Conservation (phyloP, 805 yeast species). For the Zygotorulaspora chibaensis region DNA sequence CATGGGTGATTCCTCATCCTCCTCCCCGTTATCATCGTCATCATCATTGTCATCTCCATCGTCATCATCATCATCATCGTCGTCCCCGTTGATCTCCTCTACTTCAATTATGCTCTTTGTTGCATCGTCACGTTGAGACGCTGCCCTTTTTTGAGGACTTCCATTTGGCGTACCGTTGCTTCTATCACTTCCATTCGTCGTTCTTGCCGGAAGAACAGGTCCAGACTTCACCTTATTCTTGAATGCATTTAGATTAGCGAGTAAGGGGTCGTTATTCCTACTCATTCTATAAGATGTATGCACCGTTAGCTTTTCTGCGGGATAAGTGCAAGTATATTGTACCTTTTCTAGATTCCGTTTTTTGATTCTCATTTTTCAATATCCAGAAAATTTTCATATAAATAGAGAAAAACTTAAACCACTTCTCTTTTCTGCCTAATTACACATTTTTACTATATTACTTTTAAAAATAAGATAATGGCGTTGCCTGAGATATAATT, state of each 20-base stretch:
- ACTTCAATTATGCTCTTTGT: slow-evolving; percentile 3
- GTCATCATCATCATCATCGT: slow-evolving; percentile 26
- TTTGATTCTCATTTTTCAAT: not conserved
- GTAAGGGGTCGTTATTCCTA: slow-evolving; percentile 37
- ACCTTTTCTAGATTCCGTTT: not conserved
- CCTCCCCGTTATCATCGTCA: slow-evolving; percentile 22
- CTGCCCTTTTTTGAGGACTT: slow-evolving; percentile 16
- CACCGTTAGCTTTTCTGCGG: not conserved
- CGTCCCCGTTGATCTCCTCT: slow-evolving; percentile 7
- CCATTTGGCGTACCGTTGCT: slow-evolving; percentile 14
- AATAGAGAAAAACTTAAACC: not conserved
- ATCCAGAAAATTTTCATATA: not conserved
- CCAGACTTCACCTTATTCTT: slow-evolving; percentile 56
- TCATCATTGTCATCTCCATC: slow-evolving; percentile 22
- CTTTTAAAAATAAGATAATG: not conserved
- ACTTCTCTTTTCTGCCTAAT: not conserved
- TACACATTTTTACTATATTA: not conserved
- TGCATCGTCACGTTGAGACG: slow-evolving; percentile 9
- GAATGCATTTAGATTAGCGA: slow-evolving; percentile 62
- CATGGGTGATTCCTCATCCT: slow-evolving; percentile 22
- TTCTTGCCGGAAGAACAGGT: slow-evolving; percentile 45
- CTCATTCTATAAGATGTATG: slow-evolving; percentile 11
- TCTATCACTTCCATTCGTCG: slow-evolving; percentile 23
- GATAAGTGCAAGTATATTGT: not conserved
- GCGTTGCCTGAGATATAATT: slow-evolving; percentile 9